Percentiles rank a stretch among this genome's conserved stretches.
These are phyloP conservation scores for Lithohypha guttulata DNA, from an alignment of 2,329 filamentous ascomycete species.

Conservation along the genomic window DNA sequence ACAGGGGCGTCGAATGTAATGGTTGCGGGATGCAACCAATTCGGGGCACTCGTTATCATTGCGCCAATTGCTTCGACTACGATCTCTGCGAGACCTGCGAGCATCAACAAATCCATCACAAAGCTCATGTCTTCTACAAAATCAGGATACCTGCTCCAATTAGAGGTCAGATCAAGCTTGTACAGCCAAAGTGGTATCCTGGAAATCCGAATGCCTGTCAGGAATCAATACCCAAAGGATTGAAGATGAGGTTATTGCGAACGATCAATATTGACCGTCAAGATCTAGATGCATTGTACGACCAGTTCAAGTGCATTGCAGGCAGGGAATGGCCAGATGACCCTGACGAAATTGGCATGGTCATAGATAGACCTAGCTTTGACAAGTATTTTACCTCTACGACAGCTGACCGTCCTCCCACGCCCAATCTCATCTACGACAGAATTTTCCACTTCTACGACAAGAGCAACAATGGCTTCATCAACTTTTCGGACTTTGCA, in stretches of 20 bases:
- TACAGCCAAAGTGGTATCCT: constrained; percentile 76
- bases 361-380: constrained; percentile 87
- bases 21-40: constrained; percentile 80
- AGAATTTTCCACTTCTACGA: constrained; percentile 97
- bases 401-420: constrained; percentile 64
- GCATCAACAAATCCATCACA: constrained; percentile 57
- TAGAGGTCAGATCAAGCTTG: constrained; percentile 57
- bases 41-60: constrained; percentile 82
- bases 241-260: constrained; percentile 58
- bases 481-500: constrained; percentile 86
- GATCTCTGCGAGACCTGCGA: constrained; percentile 94
- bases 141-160: constrained; percentile 73
- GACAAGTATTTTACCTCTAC: constrained; percentile 80
- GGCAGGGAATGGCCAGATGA: constrained; percentile 75
- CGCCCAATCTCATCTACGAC: constrained; percentile 85
- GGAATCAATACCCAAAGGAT: constrained; percentile 52
- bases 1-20: constrained; percentile 87
- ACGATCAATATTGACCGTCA: constrained; percentile 73
- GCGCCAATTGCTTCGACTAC: constrained; percentile 90
- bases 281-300: constrained; percentile 86
- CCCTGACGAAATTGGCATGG: constrained; percentile 63
- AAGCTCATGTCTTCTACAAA: constrained; percentile 95
- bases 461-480: constrained; percentile 74
- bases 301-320: constrained; percentile 92
- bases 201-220: constrained; percentile 67